Conservation (phyloP, 2,329 filamentous ascomycete genomes). For the Xylaria sp. region DNA sequence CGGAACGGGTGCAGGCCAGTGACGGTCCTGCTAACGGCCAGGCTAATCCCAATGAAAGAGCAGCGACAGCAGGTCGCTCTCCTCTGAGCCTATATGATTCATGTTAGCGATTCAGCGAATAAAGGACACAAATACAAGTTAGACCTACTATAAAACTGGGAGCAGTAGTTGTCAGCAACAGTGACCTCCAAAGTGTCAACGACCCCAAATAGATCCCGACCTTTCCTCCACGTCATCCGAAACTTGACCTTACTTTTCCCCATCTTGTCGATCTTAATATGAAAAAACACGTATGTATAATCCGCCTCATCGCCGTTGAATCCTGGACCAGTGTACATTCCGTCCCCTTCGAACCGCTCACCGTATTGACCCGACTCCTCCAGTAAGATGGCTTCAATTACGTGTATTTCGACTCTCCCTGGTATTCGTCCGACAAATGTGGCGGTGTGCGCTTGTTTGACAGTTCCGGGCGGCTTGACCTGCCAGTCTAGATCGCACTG, state of each 20-base stretch:
- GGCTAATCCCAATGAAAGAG: constrained; percentile 2
- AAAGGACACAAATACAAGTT: not conserved
- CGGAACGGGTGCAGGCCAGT: too few species aligned
- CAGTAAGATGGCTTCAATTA: constrained; percentile 9
- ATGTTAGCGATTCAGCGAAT: not conserved
- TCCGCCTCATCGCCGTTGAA: constrained; percentile 1
- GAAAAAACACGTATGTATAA: constrained; percentile 24
- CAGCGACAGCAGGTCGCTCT: constrained; percentile 6
- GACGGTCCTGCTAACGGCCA: not conserved
- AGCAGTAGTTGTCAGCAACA: not conserved
- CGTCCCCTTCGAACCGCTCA: constrained; percentile 3
- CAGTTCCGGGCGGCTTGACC: constrained; percentile 2
- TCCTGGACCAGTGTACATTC: not conserved
- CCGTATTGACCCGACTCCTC: not conserved
- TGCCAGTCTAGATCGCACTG: constrained; percentile 9
- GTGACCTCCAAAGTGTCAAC: not conserved
- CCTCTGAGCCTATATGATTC: constrained; percentile 1
- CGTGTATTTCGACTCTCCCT: not conserved
- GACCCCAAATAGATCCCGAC: not conserved
- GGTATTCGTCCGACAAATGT: constrained; percentile 17
- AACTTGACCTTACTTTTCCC: constrained; percentile 15
- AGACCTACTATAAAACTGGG: constrained; percentile 19
- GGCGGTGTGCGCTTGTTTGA: not conserved
- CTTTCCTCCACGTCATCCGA: constrained; percentile 15
- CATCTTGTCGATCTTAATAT: not conserved